Evolutionary conservation across 129 eudicot species (phyloP), one percentile per base, ranked within the genome.

Genomic region (Artemisia tridentata): DNA sequence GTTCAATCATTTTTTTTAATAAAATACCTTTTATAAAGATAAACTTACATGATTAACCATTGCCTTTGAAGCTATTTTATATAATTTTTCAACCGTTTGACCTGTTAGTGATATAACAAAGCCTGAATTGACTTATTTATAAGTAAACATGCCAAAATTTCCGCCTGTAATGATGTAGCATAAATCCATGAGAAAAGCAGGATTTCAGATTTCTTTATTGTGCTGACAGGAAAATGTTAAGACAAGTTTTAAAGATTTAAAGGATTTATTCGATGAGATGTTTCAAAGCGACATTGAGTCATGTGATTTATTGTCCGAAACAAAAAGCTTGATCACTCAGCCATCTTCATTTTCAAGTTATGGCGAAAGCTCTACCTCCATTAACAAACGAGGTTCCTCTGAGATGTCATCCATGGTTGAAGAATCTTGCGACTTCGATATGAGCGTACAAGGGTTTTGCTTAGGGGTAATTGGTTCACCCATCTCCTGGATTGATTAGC

Each of bases 211-310:
- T 23, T 8, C 16, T 46, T 55, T 7, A 38, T 38, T 7, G 10
- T 38, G 45, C 45, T 38, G 45, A 54, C 80, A 90, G 91, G 89
- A 79, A 68, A 85, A 79, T 15, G 71, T 73, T 4, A 78, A 75
- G 61, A 73, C 65, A 43, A 91, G 83, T 76, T 88, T 85, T 14
- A 88, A 85, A 63, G 89, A 91, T 46, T 27, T 85, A 73, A 83
- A 91, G 73, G 84, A 78, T 21, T 73, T 91, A 68, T 87, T 85
- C 31, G 80, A 85, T 52, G 95, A 85, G 64, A 85, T 91, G 84
- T 81, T 91, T 77, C 79, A 81, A 13, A 86, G 75, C 20, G 95
- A 85, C 70, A 68, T 75, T 0, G 83, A 80, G 34, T 23, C 66
- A 16, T 7, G 11, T 38, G 45, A 7, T 7, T 38, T 38, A 38